phyloP scores from a whole-genome alignment of 2,329 filamentous ascomycete genomes.

The Macrophomina tecta region DNA sequence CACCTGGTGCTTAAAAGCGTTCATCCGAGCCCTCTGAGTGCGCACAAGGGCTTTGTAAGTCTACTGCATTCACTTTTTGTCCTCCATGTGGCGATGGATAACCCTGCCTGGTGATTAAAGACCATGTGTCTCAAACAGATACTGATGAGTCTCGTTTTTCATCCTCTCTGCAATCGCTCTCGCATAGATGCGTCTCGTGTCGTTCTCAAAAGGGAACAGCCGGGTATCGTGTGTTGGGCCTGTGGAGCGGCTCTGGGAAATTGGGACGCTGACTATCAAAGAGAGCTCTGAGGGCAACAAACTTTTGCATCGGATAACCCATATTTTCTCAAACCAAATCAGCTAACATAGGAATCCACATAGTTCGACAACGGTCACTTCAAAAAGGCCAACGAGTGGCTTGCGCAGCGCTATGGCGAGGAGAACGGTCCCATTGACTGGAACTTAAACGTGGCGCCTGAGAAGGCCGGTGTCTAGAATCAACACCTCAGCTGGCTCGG shows the following conservation, averaged over 20 bases:
- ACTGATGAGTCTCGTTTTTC: conserved; percentile 16
- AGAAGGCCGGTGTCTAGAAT: conserved; percentile 38
- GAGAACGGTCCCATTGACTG: conserved; percentile 80
- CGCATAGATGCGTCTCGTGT: background rate
- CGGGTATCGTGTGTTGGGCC: conserved; percentile 29
- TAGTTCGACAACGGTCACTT: conserved; percentile 82
- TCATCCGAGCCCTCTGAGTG: conserved; percentile 93
- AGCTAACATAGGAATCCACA: background rate
- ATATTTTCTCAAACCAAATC: background rate
- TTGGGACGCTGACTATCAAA: conserved; percentile 4
- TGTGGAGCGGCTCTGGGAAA: background rate
- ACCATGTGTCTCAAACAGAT: conserved; percentile 16
- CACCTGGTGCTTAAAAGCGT: conserved; percentile 87
- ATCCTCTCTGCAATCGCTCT: background rate
- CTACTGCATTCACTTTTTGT: background rate
- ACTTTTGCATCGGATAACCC: background rate
- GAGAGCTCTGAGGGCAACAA: conserved; percentile 25
- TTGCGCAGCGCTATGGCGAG: conserved; percentile 77
- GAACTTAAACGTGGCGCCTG: conserved; percentile 63
- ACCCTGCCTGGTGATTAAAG: conserved; percentile 14
- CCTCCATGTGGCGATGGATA: background rate
- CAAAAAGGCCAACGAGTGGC: conserved; percentile 82
- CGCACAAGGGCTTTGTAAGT: conserved; percentile 75
- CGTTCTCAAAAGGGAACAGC: background rate
- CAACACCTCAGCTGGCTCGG: too few relatives aligned